Evolutionary conservation across 2,329 filamentous ascomycete species (phyloP).

Genomic region (Botrytis byssoidea): DNA sequence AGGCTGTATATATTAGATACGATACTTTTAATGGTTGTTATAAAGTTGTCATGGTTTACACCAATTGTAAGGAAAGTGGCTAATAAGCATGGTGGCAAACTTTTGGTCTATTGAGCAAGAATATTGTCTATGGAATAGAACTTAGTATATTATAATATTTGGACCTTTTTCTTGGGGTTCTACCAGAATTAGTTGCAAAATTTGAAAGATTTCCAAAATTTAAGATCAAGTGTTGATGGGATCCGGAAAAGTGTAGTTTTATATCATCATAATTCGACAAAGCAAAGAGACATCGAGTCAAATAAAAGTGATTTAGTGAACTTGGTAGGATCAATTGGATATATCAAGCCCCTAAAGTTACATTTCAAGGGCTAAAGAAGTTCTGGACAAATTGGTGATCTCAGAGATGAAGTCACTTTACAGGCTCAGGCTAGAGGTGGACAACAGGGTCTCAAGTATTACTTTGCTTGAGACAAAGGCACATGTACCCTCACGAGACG

Average conservation of each 20-base stretch:
- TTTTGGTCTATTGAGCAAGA: background rate
- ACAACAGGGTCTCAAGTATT: background rate
- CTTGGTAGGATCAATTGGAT: background rate
- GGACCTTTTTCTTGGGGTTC: background rate
- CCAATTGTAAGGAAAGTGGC: background rate
- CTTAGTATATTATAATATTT: background rate
- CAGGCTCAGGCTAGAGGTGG: background rate
- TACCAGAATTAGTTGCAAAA: too few relatives aligned
- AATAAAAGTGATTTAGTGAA: background rate
- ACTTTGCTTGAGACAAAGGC: background rate
- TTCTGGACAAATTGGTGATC: background rate
- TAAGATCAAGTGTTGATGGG: background rate
- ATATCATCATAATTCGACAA: background rate
- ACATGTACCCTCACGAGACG: background rate
- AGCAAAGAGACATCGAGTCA: background rate
- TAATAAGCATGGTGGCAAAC: background rate
- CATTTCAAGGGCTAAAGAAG: background rate
- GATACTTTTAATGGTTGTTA: background rate
- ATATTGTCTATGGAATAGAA: background rate
- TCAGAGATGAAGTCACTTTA: background rate
- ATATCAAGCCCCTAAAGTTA: fast-evolving
- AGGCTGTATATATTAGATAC: fast-evolving
- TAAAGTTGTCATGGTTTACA: background rate
- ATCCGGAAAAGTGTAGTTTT: background rate
- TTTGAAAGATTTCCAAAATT: background rate